A percentile compares a stretch with the other conserved stretches of the same genome.
Conservation (phyloP, 2,329 filamentous ascomycete genomes). For the Aspergillus fijiensis region DNA sequence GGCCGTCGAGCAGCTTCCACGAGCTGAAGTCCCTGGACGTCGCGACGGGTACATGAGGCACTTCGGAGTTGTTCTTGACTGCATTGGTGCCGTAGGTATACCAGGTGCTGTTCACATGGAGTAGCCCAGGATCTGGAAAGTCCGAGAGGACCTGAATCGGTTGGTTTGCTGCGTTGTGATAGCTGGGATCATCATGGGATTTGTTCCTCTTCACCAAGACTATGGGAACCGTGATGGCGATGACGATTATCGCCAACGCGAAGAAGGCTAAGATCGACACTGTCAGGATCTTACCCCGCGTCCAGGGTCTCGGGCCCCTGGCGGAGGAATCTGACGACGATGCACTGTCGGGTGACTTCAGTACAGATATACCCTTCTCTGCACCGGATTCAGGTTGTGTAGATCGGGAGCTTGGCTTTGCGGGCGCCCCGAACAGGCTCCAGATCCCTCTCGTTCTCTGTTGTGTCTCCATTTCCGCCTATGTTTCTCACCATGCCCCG, state of each 20-base stretch:
- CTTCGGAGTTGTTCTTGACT: constrained; percentile 15
- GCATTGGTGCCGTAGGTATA: constrained; percentile 35
- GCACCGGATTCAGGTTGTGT: neutral
- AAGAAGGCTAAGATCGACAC: neutral
- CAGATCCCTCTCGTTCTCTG: neutral
- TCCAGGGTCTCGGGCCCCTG: constrained; percentile 7
- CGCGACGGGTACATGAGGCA: constrained; percentile 54
- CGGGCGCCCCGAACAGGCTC: neutral
- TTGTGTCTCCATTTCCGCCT: neutral
- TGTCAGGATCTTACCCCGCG: constrained; percentile 10
- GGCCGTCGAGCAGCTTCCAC: constrained; percentile 44
- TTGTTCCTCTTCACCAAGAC: constrained; percentile 11
- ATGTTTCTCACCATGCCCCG: neutral
- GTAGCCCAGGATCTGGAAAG: constrained; percentile 33
- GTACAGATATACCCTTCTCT: neutral
- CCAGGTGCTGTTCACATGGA: constrained; percentile 35
- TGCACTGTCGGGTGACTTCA: neutral
- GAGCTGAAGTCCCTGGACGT: constrained; percentile 49
- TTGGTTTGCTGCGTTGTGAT: constrained; percentile 17
- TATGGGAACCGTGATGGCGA: constrained; percentile 25
- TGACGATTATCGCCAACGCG: neutral
- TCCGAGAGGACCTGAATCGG: constrained; percentile 25
- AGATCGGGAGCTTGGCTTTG: neutral
- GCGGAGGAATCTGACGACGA: neutral
- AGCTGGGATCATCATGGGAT: constrained; percentile 18